A percentile compares a stretch with the other conserved stretches of the same genome.
These are phyloP conservation scores for Citrus reticulata DNA, from an alignment of 345 rosid genomes.

Conservation along the genomic window DNA sequence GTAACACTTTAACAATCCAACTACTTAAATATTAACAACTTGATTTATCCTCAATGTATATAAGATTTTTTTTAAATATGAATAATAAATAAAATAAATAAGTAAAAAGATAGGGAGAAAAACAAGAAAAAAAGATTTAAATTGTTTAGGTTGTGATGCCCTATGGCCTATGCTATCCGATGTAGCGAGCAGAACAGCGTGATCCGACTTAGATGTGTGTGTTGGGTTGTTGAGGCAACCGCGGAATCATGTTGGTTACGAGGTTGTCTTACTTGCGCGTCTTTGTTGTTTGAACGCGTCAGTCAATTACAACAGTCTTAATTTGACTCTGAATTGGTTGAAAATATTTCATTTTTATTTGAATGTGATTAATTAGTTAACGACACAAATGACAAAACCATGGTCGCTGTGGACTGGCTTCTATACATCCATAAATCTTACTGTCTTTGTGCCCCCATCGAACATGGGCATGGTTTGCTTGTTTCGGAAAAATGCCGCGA, in stretches of 20 bases:
- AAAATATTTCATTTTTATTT: neutral
- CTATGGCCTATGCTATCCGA: constrained; percentile 1
- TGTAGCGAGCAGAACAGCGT: neutral
- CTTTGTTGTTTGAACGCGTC: neutral
- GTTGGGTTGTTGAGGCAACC: constrained; percentile 18
- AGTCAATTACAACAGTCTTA: neutral
- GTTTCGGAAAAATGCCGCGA: neutral
- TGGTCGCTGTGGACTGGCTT: neutral
- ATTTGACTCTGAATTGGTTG: too few relatives aligned
- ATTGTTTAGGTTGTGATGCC: constrained; percentile 11
- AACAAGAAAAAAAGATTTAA: neutral
- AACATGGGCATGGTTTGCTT: constrained; percentile 2
- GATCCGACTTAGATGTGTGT: constrained; percentile 19
- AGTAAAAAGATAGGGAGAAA: too few relatives aligned
- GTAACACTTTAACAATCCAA: too few relatives aligned
- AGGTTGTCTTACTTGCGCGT: neutral
- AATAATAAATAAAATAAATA: too few relatives aligned
- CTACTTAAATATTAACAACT: neutral
- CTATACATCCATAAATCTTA: neutral
- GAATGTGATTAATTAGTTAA: neutral
- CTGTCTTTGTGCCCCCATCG: constrained; percentile 1
- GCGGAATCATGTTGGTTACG: neutral
- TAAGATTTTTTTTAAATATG: too few relatives aligned
- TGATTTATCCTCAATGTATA: neutral
- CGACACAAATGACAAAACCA: neutral